Evolutionary conservation across 371 early-diverging fungal genomes (phyloP).

Genomic region (Mucor mucedo): DNA sequence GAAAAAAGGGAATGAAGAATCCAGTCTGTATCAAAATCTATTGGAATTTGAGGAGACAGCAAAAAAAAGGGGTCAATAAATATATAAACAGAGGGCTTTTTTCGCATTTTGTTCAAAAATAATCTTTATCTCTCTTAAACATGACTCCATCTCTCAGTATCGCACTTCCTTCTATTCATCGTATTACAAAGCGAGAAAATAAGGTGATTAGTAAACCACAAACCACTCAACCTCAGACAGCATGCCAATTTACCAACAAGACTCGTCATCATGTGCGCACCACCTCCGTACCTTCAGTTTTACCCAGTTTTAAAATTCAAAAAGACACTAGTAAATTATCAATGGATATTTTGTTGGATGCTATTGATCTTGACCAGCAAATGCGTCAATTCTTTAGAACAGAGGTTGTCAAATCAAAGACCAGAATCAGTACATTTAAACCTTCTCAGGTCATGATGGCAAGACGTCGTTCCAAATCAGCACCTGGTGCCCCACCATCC

Average conservation of each 20-base stretch:
- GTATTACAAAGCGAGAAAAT: slow-evolving; percentile 10
- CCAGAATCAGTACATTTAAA: slow-evolving; percentile 6
- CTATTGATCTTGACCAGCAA: slow-evolving; percentile 53
- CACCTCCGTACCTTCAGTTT: slow-evolving; percentile 37
- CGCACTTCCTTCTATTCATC: slow-evolving; percentile 35
- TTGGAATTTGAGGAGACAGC: slow-evolving; percentile 41
- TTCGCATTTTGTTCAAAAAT: slow-evolving; percentile 9
- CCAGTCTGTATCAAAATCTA: slow-evolving; percentile 46
- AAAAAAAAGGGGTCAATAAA: slow-evolving; percentile 16
- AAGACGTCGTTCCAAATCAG: slow-evolving; percentile 47
- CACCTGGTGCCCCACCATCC: slow-evolving; percentile 47
- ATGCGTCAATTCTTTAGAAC: slow-evolving; percentile 47
- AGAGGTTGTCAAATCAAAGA: slow-evolving; percentile 42
- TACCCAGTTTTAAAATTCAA: slow-evolving; percentile 35
- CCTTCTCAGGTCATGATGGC: slow-evolving; percentile 22
- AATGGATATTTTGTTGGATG: slow-evolving; percentile 46
- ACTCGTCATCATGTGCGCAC: slow-evolving; percentile 39
- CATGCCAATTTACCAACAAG: slow-evolving; percentile 8
- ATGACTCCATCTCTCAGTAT: slow-evolving; percentile 31
- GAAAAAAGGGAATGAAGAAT: slow-evolving; percentile 16
- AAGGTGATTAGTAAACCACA: slow-evolving; percentile 6
- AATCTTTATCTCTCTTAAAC: slow-evolving; percentile 13
- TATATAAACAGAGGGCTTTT: slow-evolving; percentile 3
- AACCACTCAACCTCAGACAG: slow-evolving; percentile 6
- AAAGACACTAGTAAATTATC: slow-evolving; percentile 25